Evolutionary conservation across 1,284 basidiomycete genomes (phyloP).

Genomic region (Papiliotrema fonsecae): DNA sequence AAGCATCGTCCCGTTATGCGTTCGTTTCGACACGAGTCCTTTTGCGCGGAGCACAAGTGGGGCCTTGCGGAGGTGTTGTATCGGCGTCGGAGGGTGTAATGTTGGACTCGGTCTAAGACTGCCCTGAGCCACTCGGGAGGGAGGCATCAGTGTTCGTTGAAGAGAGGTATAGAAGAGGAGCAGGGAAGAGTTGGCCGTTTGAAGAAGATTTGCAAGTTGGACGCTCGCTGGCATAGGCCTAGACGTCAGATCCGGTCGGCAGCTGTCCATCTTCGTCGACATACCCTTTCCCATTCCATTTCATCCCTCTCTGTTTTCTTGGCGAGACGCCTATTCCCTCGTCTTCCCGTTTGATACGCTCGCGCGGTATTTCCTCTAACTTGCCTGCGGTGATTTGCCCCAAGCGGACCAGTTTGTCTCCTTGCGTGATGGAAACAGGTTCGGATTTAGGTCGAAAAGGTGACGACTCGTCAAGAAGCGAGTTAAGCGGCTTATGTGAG

Average conservation of each 20-base stretch:
- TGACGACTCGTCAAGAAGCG: conserved; percentile 1
- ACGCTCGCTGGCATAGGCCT: conserved; percentile 11
- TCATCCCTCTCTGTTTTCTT: conserved; percentile 22
- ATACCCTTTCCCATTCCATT: conserved; percentile 30
- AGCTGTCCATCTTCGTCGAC: background rate
- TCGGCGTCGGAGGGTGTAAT: background rate
- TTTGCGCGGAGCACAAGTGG: conserved; percentile 8
- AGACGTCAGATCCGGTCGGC: background rate
- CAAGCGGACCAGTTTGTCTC: conserved; percentile 2
- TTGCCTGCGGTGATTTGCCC: background rate
- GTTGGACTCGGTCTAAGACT: background rate
- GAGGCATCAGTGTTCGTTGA: conserved; percentile 16
- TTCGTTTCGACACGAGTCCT: conserved; percentile 7
- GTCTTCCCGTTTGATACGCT: conserved; percentile 15
- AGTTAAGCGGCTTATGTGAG: background rate
- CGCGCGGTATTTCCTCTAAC: background rate
- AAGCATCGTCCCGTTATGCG: conserved; percentile 17
- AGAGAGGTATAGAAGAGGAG: conserved; percentile 41
- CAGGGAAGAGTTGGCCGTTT: conserved; percentile 21
- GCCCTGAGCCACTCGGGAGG: background rate
- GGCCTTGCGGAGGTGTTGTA: conserved; percentile 9
- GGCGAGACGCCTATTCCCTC: conserved; percentile 40
- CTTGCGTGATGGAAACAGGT: background rate
- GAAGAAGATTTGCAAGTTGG: conserved; percentile 13
- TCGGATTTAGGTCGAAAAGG: background rate